Conservation (phyloP, 345 rosid species). For the Odontarrhena argentea region DNA sequence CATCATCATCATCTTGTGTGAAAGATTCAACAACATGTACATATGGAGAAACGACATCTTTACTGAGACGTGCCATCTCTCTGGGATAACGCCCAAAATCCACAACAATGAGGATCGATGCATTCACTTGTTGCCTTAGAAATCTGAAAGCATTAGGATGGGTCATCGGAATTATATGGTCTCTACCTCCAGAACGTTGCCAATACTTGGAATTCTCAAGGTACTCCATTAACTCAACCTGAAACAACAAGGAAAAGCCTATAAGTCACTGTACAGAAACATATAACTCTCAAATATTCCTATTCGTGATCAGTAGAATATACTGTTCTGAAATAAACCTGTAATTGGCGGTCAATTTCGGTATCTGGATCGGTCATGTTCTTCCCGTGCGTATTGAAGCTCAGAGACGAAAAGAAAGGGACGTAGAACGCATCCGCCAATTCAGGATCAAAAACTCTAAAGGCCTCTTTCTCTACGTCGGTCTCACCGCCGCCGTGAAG, state of each 20-base stretch:
- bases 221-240: conserved; percentile 76
- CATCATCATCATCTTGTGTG: conserved; percentile 57
- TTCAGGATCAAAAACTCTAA: conserved; percentile 94
- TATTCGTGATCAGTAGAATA: conserved; percentile 6
- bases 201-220: conserved; percentile 74
- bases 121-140: conserved; percentile 78
- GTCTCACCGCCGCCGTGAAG: conserved; percentile 44
- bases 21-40: conserved; percentile 89
- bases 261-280: not conserved
- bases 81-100: conserved; percentile 86
- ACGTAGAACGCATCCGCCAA: conserved; percentile 82
- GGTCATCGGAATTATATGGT: conserved; percentile 96
- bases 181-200: conserved; percentile 93
- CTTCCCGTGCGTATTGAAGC: conserved; percentile 88
- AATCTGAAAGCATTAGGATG: conserved; percentile 99
- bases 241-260: conserved; percentile 31
- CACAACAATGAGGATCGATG: conserved; percentile 82
- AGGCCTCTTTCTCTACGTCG: conserved; percentile 56
- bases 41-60: conserved; percentile 93
- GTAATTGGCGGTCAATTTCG: conserved; percentile 77
- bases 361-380: conserved; percentile 96
- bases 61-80: conserved; percentile 69
- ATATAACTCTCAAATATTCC: not conserved
- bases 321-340: conserved; percentile 57
- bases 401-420: conserved; percentile 90